Base-by-base conservation (phyloP, 176 grass and related monocot genomes). In the Carex cristatella region DNA sequence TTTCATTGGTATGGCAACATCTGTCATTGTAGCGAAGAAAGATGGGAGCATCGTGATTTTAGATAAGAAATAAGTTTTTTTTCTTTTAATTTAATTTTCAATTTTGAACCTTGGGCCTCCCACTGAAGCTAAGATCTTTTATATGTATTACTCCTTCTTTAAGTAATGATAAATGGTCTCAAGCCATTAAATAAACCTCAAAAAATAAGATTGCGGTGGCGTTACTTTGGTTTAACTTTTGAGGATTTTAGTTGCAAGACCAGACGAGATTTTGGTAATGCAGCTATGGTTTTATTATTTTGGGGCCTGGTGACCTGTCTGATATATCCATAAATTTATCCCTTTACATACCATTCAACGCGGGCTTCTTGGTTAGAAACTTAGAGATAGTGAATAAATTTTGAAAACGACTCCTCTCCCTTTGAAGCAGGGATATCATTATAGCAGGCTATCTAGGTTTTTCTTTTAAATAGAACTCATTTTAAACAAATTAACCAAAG, bases 1-100 rank as follows among this genome's bases (percentile, higher is more conserved):
- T 89, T 94, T 94, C 51, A 85, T 94, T 19, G 93, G 93, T 67
- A 87, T 94, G 86, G 90, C 93, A 2, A 94, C 93, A 7, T 79
- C 81, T 16, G 90, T 94, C 11, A 75, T 94, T 65, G 82, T 94
- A 62, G 93, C 93, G 38, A 90, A 88, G 75, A 92, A 88, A 70
- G 86, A 94, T 75, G 93, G 93, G 13, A 86, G 71, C 23, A 85
- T 91, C 15, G 0, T 53, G 2, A 19, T 88, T 14, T 61, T 90
- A 79, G 60, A 85, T 73, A 94, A 68, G 82, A 79, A 89, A 33
- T 84, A 49, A 30, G 2, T 32, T 79, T 7, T 15, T 14, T 15
- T 7, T 32, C 32, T 28, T 1, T 56, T 71, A 48, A 48, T 48
- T 16, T 42, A 79, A 37, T 57, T 79, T 79, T 3, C 30, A 56